These are phyloP conservation scores for Cutaneotrichosporon arboriforme DNA, from an alignment of 1,284 basidiomycete species.

Conservation along the genomic window DNA sequence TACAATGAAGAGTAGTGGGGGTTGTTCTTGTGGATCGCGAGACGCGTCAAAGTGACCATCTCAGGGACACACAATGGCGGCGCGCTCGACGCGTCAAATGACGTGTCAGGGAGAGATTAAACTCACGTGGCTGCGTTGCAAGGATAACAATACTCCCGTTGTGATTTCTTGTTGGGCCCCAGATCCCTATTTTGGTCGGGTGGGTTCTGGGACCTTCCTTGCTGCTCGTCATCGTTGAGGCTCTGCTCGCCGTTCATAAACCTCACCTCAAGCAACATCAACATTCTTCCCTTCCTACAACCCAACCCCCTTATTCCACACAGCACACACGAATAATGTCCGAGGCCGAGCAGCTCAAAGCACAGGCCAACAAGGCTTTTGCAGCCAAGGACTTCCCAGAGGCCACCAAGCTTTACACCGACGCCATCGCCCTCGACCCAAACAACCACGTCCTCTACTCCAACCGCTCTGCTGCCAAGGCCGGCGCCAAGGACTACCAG, in stretches of 20 bases:
- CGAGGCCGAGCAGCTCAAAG: conserved; percentile 64
- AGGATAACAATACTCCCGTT: not conserved
- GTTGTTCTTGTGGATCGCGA: not conserved
- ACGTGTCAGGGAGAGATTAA: not conserved
- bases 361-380: conserved; percentile 94
- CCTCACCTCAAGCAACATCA: not conserved
- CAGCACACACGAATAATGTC: not conserved
- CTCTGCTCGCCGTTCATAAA: not conserved
- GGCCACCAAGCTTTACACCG: conserved; percentile 73
- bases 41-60: conserved; percentile 3
- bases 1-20: not conserved
- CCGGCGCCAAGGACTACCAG: conserved; percentile 71
- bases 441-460: conserved; percentile 85
- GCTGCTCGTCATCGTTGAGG: not conserved
- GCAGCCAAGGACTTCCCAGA: conserved; percentile 85
- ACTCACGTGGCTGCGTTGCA: not conserved
- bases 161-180: not conserved
- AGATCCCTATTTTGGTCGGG: not conserved
- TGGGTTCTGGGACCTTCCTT: conserved; percentile 2
- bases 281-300: not conserved
- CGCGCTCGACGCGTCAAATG: not conserved
- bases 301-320: too few relatives aligned
- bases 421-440: conserved; percentile 79
- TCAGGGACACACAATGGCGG: not conserved
- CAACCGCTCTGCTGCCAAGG: conserved; percentile 84